Percentiles rank a stretch among this genome's conserved stretches.
phyloP scores from a whole-genome alignment of 352 stramenopile species.

The Globisporangium splendens region DNA sequence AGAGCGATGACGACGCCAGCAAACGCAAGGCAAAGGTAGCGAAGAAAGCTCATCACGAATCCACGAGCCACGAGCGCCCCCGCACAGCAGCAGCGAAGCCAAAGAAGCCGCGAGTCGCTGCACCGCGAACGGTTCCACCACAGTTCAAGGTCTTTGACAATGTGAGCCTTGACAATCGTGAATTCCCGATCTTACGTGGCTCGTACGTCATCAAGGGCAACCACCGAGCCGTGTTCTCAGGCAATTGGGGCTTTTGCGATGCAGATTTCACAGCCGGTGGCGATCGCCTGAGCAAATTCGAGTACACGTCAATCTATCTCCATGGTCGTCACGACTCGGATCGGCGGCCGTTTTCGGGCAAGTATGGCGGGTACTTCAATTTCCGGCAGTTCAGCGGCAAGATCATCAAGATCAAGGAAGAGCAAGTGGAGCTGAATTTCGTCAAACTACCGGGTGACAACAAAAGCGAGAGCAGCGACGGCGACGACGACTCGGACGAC shows the following conservation, averaged over 20 bases:
- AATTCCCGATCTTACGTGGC: constrained; percentile 54
- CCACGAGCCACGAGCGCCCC: too few species aligned
- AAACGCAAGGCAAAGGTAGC: constrained; percentile 2
- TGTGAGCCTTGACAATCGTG: constrained; percentile 29
- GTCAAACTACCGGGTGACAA: constrained; percentile 32
- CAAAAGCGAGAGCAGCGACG: constrained; percentile 19
- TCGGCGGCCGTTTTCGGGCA: constrained; percentile 55
- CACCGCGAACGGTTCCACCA: constrained; percentile 20
- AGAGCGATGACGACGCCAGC: constrained; percentile 10
- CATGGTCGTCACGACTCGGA: constrained; percentile 31
- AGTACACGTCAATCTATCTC: constrained; percentile 50
- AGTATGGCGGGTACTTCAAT: constrained; percentile 71
- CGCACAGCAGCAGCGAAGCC: background rate
- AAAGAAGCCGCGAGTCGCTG: constrained; percentile 9
- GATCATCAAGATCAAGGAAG: constrained; percentile 52
- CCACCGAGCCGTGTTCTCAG: constrained; percentile 46
- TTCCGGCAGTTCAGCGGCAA: constrained; percentile 64
- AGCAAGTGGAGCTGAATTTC: constrained; percentile 66
- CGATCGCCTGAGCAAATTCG: constrained; percentile 50
- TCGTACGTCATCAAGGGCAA: constrained; percentile 39
- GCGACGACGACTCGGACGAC: constrained; percentile 18
- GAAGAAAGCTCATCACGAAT: constrained; percentile 14
- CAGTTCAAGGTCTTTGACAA: constrained; percentile 51
- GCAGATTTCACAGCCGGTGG: constrained; percentile 35
- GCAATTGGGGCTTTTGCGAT: constrained; percentile 64